A percentile compares a stretch with the other conserved stretches of the same genome.
Conservation (phyloP, 352 stramenopile species). For the Phytopythium mirpurense region DNA sequence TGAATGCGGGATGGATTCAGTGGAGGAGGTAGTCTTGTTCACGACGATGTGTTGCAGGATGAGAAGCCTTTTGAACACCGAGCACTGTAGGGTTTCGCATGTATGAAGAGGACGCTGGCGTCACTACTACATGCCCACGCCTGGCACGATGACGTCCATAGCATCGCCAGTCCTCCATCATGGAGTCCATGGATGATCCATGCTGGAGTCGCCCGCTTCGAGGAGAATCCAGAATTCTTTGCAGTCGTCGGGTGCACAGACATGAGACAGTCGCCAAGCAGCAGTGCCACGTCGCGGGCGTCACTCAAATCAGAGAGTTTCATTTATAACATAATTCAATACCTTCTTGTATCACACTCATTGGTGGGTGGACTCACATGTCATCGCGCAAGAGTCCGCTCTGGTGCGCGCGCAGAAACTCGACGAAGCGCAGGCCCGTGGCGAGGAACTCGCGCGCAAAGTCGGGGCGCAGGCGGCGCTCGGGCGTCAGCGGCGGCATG, state of each 20-base stretch:
- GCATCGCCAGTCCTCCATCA: too few species aligned
- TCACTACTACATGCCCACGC: too few species aligned
- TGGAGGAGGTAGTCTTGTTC: not conserved
- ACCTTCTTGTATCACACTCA: too few species aligned
- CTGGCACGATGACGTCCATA: too few species aligned
- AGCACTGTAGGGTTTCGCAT: too few species aligned
- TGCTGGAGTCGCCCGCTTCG: not conserved
- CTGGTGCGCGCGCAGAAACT: conserved; percentile 42
- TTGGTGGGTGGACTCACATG: too few species aligned
- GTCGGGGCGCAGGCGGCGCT: conserved; percentile 37
- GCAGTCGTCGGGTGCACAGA: not conserved
- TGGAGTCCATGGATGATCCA: too few species aligned
- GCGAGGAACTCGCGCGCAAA: conserved; percentile 54
- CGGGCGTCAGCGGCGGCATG: conserved; percentile 49
- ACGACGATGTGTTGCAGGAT: too few species aligned
- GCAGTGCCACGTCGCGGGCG: not conserved
- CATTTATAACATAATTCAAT: too few species aligned
- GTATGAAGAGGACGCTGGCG: too few species aligned
- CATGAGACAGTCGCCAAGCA: not conserved
- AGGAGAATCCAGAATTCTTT: not conserved
- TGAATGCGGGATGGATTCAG: not conserved
- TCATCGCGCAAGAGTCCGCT: not conserved
- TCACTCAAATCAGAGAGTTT: conserved; percentile 1
- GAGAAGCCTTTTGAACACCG: too few species aligned
- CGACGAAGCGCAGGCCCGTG: conserved; percentile 59